Evolutionary conservation across 75 land plant genomes (phyloP).

Genomic region (Pinus albicaulis): DNA sequence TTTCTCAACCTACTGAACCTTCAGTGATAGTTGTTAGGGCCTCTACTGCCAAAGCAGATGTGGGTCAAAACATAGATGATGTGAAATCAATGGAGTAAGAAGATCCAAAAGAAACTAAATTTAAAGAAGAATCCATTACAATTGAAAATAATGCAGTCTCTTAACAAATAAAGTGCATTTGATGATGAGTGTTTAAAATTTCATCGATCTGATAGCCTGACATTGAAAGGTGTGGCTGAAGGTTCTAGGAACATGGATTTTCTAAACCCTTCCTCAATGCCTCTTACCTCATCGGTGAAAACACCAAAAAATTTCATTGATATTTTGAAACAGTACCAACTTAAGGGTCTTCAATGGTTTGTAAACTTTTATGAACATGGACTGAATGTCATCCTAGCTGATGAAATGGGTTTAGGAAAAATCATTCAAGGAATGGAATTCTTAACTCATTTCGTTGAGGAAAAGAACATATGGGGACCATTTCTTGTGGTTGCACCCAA

Average conservation of each 20-base stretch:
- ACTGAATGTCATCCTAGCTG: slow-evolving; percentile 96
- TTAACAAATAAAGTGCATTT: too few species aligned
- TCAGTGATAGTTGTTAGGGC: too few species aligned
- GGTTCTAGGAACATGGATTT: slow-evolving; percentile 79
- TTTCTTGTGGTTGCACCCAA: slow-evolving; percentile 96
- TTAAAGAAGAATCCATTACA: too few species aligned
- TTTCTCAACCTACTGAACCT: too few species aligned
- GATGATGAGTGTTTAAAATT: slow-evolving; percentile 79
- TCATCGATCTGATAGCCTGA: slow-evolving; percentile 42
- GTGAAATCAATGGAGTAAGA: too few species aligned
- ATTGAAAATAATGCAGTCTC: too few species aligned
- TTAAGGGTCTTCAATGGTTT: slow-evolving; percentile 98
- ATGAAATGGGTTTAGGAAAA: slow-evolving; percentile 99
- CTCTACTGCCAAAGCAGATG: too few species aligned
- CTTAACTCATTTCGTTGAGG: slow-evolving; percentile 98
- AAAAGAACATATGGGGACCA: slow-evolving; percentile 99
- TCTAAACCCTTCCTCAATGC: slow-evolving; percentile 94
- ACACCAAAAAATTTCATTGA: slow-evolving; percentile 88
- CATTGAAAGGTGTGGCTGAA: slow-evolving; percentile 24
- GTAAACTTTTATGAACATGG: slow-evolving; percentile 99
- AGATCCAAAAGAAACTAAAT: too few species aligned
- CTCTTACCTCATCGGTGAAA: slow-evolving; percentile 79
- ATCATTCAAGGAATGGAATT: slow-evolving; percentile 98
- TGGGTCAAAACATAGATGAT: too few species aligned
- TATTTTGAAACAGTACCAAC: slow-evolving; percentile 85